These are phyloP conservation scores for Pythium coloratum DNA, from an alignment of 352 stramenopile genomes.

Conservation along the genomic window DNA sequence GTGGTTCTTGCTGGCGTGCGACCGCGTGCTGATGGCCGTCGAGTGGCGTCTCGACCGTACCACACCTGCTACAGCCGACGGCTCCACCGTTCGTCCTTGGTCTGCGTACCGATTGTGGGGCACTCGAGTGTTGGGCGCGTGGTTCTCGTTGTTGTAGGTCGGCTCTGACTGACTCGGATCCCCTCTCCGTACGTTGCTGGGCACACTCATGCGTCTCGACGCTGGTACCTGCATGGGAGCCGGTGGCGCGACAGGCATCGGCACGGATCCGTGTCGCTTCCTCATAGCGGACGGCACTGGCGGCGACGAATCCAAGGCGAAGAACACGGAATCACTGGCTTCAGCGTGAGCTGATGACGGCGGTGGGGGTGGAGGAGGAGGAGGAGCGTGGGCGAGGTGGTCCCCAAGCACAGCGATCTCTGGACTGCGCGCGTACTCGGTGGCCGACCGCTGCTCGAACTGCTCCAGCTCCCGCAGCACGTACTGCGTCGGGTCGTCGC, in stretches of 20 bases:
- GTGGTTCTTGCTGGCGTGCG: slow-evolving; percentile 13
- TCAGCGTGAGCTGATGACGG: slow-evolving; percentile 3
- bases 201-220: slow-evolving; percentile 6
- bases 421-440: slow-evolving; percentile 15
- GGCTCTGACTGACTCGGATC: not conserved
- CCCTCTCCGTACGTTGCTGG: not conserved
- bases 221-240: not conserved
- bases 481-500: slow-evolving; percentile 51
- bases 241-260: slow-evolving; percentile 2
- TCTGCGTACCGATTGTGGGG: not conserved
- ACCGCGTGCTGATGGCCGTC: slow-evolving; percentile 3
- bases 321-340: slow-evolving; percentile 17
- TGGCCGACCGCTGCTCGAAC: slow-evolving; percentile 26
- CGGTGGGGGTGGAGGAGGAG: slow-evolving; percentile 15
- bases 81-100: not conserved
- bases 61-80: not conserved
- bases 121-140: slow-evolving; percentile 3
- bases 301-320: slow-evolving; percentile 21
- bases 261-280: slow-evolving; percentile 20
- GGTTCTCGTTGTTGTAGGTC: slow-evolving; percentile 16
- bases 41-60: slow-evolving; percentile 10
- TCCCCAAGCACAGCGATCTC: slow-evolving; percentile 21
- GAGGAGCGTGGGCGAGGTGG: slow-evolving; percentile 13
- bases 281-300: not conserved
- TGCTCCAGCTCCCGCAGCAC: slow-evolving; percentile 41